Evolutionary conservation across 257 asterid species (phyloP), one percentile per base, ranked within the genome.

Genomic region (Solanum corneliomulleri): DNA sequence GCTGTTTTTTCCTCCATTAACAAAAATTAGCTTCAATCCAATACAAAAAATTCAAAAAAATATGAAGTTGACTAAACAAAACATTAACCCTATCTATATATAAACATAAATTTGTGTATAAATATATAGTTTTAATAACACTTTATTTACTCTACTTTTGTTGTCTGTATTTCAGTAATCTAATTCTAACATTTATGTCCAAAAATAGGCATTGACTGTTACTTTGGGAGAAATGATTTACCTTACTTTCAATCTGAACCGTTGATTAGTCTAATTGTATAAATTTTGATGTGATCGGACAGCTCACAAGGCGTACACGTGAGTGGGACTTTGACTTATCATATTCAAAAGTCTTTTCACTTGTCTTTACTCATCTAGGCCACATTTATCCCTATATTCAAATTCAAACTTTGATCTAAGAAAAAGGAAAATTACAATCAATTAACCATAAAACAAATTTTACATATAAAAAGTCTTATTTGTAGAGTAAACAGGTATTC

Each of bases 1-100:
- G 97, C 97, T 69, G 93, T 95, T 92, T 93, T 93, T 88, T 92
- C 95, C 89, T 91, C 99, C 98, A 94, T 93, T 82, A 62, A 69
- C 82, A 64, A 64, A 64, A 27, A 21, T 20, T 58, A 69, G 18
- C 45, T 35, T 72, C 47, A 72, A 72, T 35, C 81, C 81, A 37
- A 37, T 3, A 72, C 44, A 35, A 72, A 56, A n/a, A 71, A 10
- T 16, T 33, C 45, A 37, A 58, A 60, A 15, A 83, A 29, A 45
- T 49, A 39, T 64, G 71, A 69, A 70, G 86, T 84, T 72, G 89
- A 88, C 89, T 56, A 64, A 64, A 86, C 69, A 60, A 84, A 56
- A 18, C 8, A 56, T 52, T 52, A 18, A 16, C 62, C 23, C 60
- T 76, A 85, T 64, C 45, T 42, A 70, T 85, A 29, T 7, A 74